phyloP scores from a whole-genome alignment of 2,329 filamentous ascomycete species.

The Scytalidium lignicola region DNA sequence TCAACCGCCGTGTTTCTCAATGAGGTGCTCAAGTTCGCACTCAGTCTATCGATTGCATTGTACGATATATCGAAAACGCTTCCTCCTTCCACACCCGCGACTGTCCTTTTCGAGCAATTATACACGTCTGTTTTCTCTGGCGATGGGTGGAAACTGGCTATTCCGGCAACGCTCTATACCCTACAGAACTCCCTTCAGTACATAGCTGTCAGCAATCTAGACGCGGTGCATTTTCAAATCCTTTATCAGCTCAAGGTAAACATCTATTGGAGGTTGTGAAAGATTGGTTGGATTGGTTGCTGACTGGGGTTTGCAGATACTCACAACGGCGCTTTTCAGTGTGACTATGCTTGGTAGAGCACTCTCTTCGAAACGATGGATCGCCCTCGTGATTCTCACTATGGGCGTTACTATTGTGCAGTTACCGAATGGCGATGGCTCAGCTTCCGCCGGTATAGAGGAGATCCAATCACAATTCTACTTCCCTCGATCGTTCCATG shows the following conservation, averaged over 20 bases:
- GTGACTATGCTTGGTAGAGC: slow-evolving; percentile 68
- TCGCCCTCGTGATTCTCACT: slow-evolving; percentile 72
- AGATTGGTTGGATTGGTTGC: background rate
- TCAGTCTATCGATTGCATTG: slow-evolving; percentile 81
- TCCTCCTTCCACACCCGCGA: slow-evolving; percentile 73
- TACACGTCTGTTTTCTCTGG: slow-evolving; percentile 77
- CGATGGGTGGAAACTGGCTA: slow-evolving; percentile 91
- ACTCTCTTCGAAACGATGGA: slow-evolving; percentile 71
- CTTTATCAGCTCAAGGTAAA: slow-evolving; percentile 84
- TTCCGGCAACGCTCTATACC: slow-evolving; percentile 85
- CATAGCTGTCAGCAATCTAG: slow-evolving; percentile 82
- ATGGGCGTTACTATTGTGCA: slow-evolving; percentile 82
- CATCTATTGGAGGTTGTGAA: background rate
- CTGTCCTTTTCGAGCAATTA: slow-evolving; percentile 74
- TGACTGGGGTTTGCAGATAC: slow-evolving; percentile 48
- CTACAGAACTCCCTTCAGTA: slow-evolving; percentile 94
- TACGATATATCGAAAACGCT: slow-evolving; percentile 78
- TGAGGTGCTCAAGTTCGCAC: slow-evolving; percentile 82
- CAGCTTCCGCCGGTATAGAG: slow-evolving; percentile 55
- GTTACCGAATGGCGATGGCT: slow-evolving; percentile 57
- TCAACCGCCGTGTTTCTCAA: slow-evolving; percentile 93
- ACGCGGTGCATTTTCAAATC: slow-evolving; percentile 89
- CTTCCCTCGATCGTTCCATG: slow-evolving; percentile 75
- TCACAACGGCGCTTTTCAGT: slow-evolving; percentile 84
- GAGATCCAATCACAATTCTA: slow-evolving; percentile 53